Evolutionary conservation across 1,284 basidiomycete species (phyloP), one percentile per base, ranked within the genome.

Genomic region (Macrocystidia cucumis): DNA sequence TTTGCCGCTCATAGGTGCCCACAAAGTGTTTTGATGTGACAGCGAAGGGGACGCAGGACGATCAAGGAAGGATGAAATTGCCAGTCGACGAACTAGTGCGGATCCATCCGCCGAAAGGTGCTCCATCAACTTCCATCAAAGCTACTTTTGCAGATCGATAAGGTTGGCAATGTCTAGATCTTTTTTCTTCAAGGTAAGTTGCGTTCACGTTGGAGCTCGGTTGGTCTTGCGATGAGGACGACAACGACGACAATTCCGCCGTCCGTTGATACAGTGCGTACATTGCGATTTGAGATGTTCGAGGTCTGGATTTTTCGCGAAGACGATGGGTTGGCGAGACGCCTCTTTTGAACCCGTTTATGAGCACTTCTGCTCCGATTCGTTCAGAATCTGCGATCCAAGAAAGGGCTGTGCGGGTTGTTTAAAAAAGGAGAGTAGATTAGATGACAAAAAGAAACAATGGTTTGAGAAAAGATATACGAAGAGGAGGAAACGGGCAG

Each of bases 271-370:
- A 68, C 18, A 72, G 51, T 13, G 60, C 49, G 43, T 76, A 59
- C 33, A 76, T 50, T 11, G 73, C 55, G 20, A 67, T 51, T 44
- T 76, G 72, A 26, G 63, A 72, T 9, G 77, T 45, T 1, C 49
- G 50, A 0, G 78, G 73, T 42, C 78, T 80, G 31, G 72, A 76
- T 51, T 77, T 80, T 3, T 67, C 60, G 24, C 67, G 65, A 38
- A 70, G 62, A 16, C 78, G 67, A 46, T 83, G 74, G 48, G 83
- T 88, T 0, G 78, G 71, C 8, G 82, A 61, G 1, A 84, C 73
- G 2, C 87, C 87, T 28, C 87, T 75, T 45, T 72, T 78, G n/a
- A 77, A 57, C 1, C 87, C 86, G 43, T 84, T 85, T 44, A 84
- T 84, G 34, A 89, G 51, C 12, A 86, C 65, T 48, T 90, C 84